Base-by-base conservation (phyloP, 345 rosid genomes). In the Firmiana major region DNA sequence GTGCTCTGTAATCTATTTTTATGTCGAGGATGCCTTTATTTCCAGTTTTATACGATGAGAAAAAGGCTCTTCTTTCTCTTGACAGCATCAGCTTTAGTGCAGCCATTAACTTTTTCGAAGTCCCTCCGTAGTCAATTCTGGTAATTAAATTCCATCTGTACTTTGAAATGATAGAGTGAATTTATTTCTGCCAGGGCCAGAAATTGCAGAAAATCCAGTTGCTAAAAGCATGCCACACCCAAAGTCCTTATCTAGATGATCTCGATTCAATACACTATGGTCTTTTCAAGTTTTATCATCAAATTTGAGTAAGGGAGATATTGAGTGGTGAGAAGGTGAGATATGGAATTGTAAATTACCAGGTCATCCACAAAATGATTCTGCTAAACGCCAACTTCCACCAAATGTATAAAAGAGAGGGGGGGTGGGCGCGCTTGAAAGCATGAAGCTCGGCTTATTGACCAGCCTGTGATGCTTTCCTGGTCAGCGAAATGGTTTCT, bases 31-130 rank as follows among this genome's bases (percentile, higher is more conserved):
- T 34, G 31, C 57, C 63, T 21, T 21, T 38, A 1, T 43, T 74
- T 62, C 26, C 55, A 0, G 3, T 46, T 60, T 38, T 64, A 22
- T 54, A 1, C 59, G 10, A 53, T 53, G 58, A 53, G 6, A 53
- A 6, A n/a, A 53, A 6, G 9, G 24, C 24, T 19, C 1, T 2
- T 6, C 24, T 7, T 19, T 45, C 72, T 43, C 48, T 60, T 60
- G 81, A 77, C 71, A 16, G 43, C 68, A 43, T 75, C 78, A n/a
- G 58, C 63, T 22, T 54, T 68, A 79, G 43, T 77, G 51, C 36
- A n/a, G 65, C 42, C 36, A 26, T 60, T 62, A 40, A 34, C 15
- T 21, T 49, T 9, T 21, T 46, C 55, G 55, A 74, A 75, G 68
- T 72, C 77, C 60, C 40, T 21, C 53, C 26, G 12, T 5, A 12